Evolutionary conservation across 116 monocot species (phyloP).

Genomic region (Dioscorea cayenensis): DNA sequence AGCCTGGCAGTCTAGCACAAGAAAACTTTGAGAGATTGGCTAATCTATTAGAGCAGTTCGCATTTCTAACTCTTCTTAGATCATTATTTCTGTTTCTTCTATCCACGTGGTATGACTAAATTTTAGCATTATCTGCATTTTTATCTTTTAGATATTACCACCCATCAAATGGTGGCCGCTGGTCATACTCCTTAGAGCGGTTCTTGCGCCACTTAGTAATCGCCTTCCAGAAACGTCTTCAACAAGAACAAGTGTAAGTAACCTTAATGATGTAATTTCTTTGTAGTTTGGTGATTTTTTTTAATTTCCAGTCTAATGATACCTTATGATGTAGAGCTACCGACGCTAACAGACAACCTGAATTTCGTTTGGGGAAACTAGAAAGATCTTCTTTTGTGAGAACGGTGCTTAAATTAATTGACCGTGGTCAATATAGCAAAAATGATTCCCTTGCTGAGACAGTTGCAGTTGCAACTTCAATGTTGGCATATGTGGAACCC

Average conservation of each 20-base stretch:
- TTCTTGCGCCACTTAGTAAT: slow-evolving; percentile 78
- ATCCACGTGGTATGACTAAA: not conserved
- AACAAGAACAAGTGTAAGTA: slow-evolving; percentile 72
- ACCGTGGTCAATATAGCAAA: slow-evolving; percentile 99
- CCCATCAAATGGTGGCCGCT: slow-evolving; percentile 99
- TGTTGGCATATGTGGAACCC: slow-evolving; percentile 95
- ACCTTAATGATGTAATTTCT: not conserved
- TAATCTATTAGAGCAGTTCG: slow-evolving; percentile 84
- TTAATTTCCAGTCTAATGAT: not conserved
- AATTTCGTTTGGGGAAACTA: slow-evolving; percentile 53
- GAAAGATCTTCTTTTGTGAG: slow-evolving; percentile 85
- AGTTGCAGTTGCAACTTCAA: slow-evolving; percentile 75
- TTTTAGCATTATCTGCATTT: not conserved
- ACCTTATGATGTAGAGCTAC: slow-evolving; percentile 21
- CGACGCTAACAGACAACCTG: slow-evolving; percentile 17
- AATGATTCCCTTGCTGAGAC: slow-evolving; percentile 86
- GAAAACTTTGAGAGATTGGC: slow-evolving; percentile 72
- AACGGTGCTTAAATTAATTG: slow-evolving; percentile 74
- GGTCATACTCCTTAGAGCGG: slow-evolving; percentile 86
- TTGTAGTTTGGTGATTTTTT: not conserved
- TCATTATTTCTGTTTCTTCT: slow-evolving; percentile 1
- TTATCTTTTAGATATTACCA: slow-evolving; percentile 76
- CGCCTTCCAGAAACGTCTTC: slow-evolving; percentile 78
- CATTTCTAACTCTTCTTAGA: slow-evolving; percentile 21
- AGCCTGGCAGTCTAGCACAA: slow-evolving; percentile 62